phyloP scores from a whole-genome alignment of 305 asterid genomes.

The Rubia peregrina region DNA sequence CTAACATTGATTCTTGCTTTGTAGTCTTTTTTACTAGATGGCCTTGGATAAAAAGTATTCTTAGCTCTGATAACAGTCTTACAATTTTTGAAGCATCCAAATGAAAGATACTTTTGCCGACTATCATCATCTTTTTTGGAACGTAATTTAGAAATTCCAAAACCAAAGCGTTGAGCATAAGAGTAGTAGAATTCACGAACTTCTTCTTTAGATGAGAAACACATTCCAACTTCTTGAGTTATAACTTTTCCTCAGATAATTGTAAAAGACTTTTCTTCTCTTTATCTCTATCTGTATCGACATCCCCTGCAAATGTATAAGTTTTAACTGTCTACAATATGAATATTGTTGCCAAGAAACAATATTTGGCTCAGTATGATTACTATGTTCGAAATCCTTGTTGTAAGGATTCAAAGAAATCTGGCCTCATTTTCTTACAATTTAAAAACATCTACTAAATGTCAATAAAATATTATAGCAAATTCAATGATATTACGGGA shows the following conservation, averaged over 20 bases:
- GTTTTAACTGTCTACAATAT: no score
- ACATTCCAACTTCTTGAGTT: not conserved
- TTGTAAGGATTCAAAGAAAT: no score
- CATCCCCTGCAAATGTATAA: no score
- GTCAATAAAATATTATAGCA: no score
- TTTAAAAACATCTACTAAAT: no score
- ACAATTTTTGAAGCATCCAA: not conserved
- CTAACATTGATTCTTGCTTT: not conserved
- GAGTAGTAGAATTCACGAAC: not conserved
- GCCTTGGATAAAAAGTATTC: not conserved
- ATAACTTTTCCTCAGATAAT: not conserved
- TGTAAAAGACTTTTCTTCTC: no score
- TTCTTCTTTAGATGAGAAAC: not conserved
- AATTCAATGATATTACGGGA: no score
- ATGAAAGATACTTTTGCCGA: not conserved
- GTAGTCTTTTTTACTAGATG: not conserved
- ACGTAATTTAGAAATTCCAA: not conserved
- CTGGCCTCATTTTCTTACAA: no score
- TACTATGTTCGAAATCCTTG: no score
- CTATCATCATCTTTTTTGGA: not conserved
- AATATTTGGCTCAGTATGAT: no score
- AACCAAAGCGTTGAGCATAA: not conserved
- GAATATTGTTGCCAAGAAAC: no score
- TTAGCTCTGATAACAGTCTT: not conserved
- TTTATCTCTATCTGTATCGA: no score